A percentile compares a stretch with the other conserved stretches of the same genome.
These are phyloP conservation scores for Botrytis byssoidea DNA, from an alignment of 2,329 filamentous ascomycete genomes.

Conservation along the genomic window DNA sequence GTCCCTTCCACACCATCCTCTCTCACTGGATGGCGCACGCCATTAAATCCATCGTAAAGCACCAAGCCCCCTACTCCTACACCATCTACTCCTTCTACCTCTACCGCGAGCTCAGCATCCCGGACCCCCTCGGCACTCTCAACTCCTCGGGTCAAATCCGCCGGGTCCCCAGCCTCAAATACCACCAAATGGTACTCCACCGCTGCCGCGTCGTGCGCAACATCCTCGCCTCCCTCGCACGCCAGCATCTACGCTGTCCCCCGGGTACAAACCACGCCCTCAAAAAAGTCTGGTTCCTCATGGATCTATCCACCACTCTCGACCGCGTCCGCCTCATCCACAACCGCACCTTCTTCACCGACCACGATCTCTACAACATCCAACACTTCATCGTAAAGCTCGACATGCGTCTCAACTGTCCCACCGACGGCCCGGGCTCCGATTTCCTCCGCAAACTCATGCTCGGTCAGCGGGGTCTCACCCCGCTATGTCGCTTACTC, in stretches of 20 bases:
- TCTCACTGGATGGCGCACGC: not conserved
- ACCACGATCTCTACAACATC: constrained; percentile 59
- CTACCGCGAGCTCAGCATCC: constrained; percentile 57
- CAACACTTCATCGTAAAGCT: constrained; percentile 71
- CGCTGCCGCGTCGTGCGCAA: constrained; percentile 57
- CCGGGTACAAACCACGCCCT: constrained; percentile 47
- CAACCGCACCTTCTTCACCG: constrained; percentile 53
- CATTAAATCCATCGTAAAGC: constrained; percentile 50
- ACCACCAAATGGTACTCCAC: constrained; percentile 64
- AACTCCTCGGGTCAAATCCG: constrained; percentile 42
- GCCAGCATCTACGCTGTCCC: constrained; percentile 58
- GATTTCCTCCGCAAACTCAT: constrained; percentile 56
- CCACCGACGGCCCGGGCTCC: constrained; percentile 52
- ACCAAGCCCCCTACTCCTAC: constrained; percentile 52
- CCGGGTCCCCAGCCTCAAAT: constrained; percentile 61
- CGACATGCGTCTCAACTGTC: constrained; percentile 66
- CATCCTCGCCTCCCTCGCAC: constrained; percentile 61
- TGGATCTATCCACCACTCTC: constrained; percentile 61
- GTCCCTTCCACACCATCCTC: not conserved
- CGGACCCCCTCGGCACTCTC: constrained; percentile 55
- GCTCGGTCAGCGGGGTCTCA: constrained; percentile 57
- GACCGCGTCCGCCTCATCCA: constrained; percentile 55
- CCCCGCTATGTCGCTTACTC: constrained; percentile 59
- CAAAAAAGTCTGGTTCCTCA: constrained; percentile 70
- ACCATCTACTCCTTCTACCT: constrained; percentile 59